Percentiles rank a stretch among this genome's conserved stretches.
These are phyloP conservation scores for Pulveroboletus sp. DNA, from an alignment of 768 basidiomycete species.

Conservation along the genomic window DNA sequence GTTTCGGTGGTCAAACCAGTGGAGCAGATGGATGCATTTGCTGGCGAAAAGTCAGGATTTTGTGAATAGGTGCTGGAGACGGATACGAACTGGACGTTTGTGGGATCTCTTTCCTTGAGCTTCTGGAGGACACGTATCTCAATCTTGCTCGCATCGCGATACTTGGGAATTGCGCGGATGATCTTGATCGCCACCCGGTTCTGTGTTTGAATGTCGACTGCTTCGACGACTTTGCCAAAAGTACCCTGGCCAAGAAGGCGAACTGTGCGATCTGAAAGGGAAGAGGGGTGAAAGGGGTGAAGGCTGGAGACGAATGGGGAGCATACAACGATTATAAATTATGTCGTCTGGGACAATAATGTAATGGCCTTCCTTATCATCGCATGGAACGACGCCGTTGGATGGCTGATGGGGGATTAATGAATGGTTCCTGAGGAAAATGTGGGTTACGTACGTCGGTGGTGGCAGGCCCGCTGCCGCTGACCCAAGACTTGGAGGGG, in stretches of 20 bases:
- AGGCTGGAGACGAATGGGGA: slow-evolving; percentile 1
- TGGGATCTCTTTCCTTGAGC: slow-evolving; percentile 83
- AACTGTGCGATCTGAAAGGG: slow-evolving; percentile 77
- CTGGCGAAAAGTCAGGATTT: slow-evolving; percentile 41
- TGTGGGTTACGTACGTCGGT: slow-evolving; percentile 57
- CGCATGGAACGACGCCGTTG: slow-evolving; percentile 71
- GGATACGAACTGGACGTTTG: slow-evolving; percentile 75
- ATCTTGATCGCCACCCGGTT: slow-evolving; percentile 94
- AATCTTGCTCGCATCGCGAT: slow-evolving; percentile 97
- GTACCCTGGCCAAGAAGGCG: slow-evolving; percentile 93
- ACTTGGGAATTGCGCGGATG: slow-evolving; percentile 97
- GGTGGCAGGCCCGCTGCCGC: slow-evolving; percentile 56
- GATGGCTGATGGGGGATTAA: slow-evolving; percentile 45
- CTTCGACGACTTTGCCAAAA: slow-evolving; percentile 98
- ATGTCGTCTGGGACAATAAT: slow-evolving; percentile 91
- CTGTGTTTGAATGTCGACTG: slow-evolving; percentile 72
- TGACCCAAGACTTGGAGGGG: slow-evolving; percentile 62
- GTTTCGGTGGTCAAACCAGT: slow-evolving; percentile 95
- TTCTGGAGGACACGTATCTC: slow-evolving; percentile 93
- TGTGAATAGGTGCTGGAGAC: slow-evolving; percentile 6
- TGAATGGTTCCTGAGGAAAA: slow-evolving; percentile 25
- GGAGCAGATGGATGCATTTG: slow-evolving; percentile 94
- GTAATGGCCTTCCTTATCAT: slow-evolving; percentile 99
- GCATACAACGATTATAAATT: slow-evolving; percentile 80
- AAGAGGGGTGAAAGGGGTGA: slow-evolving; percentile 12